Evolutionary conservation across 345 rosid species (phyloP), one percentile per base, ranked within the genome.

Genomic region (Murraya koenigii): DNA sequence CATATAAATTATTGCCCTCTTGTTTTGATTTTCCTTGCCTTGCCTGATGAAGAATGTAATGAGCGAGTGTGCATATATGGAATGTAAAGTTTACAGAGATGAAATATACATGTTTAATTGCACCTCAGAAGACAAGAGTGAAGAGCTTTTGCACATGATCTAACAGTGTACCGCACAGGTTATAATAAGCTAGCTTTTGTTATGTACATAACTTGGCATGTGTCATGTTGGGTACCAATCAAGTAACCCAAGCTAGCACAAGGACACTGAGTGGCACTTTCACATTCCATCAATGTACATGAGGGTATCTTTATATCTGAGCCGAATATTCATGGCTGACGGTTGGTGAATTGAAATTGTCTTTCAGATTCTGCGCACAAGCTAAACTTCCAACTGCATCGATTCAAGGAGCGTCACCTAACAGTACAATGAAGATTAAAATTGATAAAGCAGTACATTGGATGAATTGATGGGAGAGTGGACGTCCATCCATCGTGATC

Each of bases 111-210:
- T 52, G 22, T 20, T 11, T 44, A 11, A 15, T 11, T 39, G 54
- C 74, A 54, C 17, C 26, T 30, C 74, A 71, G 22, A 33, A 32
- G n/a, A 28, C 14, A 7, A 19, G n/a, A 49, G 39, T 20, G 22
- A 36, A 70, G n/a, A 66, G 66, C 41, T 33, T 44, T 6, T 70
- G 61, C 61, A 20, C 77, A 62, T 63, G 69, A 63, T 47, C 6
- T 44, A 62, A 30, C 15, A 39, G 56, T 36, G 8, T 25, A 38
- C 36, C 7, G 17, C 13, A 11, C 61, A 74, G 44, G 69, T 74
- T 60, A 15, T 13, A n/a, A n/a, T n/a, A n/a, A n/a, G 64, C 49
- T 44, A 3, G 67, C 28, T 26, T 73, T 44, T 13, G 49, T 3
- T 3, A 4, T 63, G 32, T 63, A 20, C 3, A 0, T 44, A 30